Evolutionary conservation across 2,329 filamentous ascomycete genomes (phyloP), one percentile per base, ranked within the genome.

Genomic region (Gliomastix tumulicola): DNA sequence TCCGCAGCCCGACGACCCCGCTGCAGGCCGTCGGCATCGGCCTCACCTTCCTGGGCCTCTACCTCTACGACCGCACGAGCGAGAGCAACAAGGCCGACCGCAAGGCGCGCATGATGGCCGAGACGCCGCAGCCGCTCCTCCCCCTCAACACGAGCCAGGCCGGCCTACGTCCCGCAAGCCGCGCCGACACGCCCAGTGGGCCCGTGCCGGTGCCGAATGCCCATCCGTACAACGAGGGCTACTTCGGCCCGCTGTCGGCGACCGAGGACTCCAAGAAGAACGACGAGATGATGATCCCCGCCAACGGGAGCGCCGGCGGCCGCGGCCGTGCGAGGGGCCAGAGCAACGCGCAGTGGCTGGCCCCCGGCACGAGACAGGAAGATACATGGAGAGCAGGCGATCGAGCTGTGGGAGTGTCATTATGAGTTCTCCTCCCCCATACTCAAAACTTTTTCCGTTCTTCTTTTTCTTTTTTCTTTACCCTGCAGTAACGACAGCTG

Each of bases 11-110:
- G 2, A 95, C 92, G 21, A 96, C 87, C 6, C 72, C 70, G 13
- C 60, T 94, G 13, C 92, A 98, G 60, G 87, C 79, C 2, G 69
- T 84, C 30, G 92, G 92, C 13, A 96, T 98, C 50, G 75, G 65
- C 5, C 75, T 98, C 32, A 98, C 92, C 0, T 95, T 96, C 54
- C 50, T 95, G 21, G 92, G 92, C 0, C 71, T 98, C 12, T 98
- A 97, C 56, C 74, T 98, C 28, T 98, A 98, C 60, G 92, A 98
- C 60, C 82, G 92, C 41, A 94, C 88, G 15, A 89, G 80, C 51
- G 84, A 94, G 54, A 84, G 84, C 47, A 88, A 87, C 52, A 89
- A 89, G 56, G 88, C 87, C 22, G 89, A 97, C 55, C 81, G 83
- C 47, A 82, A 82, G 45, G 88, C 86, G 4, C 80, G 83, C 46